Evolutionary conservation across 2,329 filamentous ascomycete species (phyloP).

Genomic region (Xylariaceae sp.): DNA sequence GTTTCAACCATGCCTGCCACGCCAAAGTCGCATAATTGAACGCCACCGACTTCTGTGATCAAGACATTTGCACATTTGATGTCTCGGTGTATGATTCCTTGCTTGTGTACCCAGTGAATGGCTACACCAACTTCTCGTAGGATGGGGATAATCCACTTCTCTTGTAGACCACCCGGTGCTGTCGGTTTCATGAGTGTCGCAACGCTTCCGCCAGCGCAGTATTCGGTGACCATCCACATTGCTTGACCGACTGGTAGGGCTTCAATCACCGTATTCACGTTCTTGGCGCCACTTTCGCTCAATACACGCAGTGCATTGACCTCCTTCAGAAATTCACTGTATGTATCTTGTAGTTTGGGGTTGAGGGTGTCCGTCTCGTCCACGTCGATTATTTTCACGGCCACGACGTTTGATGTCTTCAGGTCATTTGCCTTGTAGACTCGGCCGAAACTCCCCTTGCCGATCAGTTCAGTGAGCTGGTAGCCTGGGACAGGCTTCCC

Average conservation of each 20-base stretch:
- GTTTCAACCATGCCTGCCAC: conserved; percentile 75
- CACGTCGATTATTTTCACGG: conserved; percentile 80
- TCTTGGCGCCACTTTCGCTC: conserved; percentile 68
- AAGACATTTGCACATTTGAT: conserved; percentile 78
- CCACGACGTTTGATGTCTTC: conserved; percentile 54
- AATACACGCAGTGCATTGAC: conserved; percentile 67
- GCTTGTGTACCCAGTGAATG: conserved; percentile 63
- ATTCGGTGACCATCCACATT: conserved; percentile 86
- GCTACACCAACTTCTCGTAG: conserved; percentile 63
- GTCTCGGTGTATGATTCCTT: conserved; percentile 67
- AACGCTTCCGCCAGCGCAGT: conserved; percentile 80
- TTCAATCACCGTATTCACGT: conserved; percentile 79
- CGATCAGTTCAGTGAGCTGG: conserved; percentile 67
- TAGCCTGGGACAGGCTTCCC: conserved; percentile 62
- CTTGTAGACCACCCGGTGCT: conserved; percentile 59
- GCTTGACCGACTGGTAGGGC: conserved; percentile 72
- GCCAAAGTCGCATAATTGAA: conserved; percentile 82
- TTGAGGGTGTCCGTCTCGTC: conserved; percentile 70
- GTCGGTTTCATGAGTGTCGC: conserved; percentile 68
- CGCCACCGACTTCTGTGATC: conserved; percentile 69
- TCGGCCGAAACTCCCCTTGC: conserved; percentile 69
- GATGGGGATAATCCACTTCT: conserved; percentile 68
- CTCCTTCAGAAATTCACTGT: conserved; percentile 66
- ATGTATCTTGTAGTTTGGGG: conserved; percentile 62
- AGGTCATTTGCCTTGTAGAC: conserved; percentile 62